These are phyloP conservation scores for Xylaria telfairii DNA, from an alignment of 495 filamentous ascomycete species.

Conservation along the genomic window DNA sequence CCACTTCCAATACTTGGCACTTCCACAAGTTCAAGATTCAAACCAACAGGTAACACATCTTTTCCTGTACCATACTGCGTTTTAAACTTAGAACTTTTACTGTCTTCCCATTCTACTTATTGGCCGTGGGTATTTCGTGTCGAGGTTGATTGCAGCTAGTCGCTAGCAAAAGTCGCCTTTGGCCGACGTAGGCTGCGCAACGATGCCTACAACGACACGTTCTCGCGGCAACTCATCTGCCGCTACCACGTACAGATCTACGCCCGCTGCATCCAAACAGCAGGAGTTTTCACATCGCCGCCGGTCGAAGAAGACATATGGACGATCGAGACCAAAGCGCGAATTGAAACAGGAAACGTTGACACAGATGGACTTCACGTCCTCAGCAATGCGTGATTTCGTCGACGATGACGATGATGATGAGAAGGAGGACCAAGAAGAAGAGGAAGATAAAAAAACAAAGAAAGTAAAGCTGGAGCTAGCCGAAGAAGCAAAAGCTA, in stretches of 20 bases:
- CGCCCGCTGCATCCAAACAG: constrained; percentile 49
- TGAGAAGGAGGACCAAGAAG: constrained; percentile 13
- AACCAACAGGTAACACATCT: background rate
- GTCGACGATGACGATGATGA: constrained; percentile 20
- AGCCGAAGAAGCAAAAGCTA: constrained; percentile 22
- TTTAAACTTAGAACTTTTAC: background rate
- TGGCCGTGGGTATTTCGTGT: background rate
- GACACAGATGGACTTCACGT: constrained; percentile 57
- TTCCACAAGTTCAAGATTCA: background rate
- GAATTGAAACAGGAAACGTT: constrained; percentile 52
- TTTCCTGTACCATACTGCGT: background rate
- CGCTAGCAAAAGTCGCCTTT: background rate
- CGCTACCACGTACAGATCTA: constrained; percentile 39
- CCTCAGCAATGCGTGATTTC: constrained; percentile 29
- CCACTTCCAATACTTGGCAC: constrained; percentile 6
- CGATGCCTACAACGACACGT: constrained; percentile 45
- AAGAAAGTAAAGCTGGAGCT: constrained; percentile 25
- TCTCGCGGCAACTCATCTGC: constrained; percentile 31
- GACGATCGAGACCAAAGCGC: constrained; percentile 37
- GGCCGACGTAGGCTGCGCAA: constrained; percentile 5
- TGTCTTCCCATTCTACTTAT: background rate
- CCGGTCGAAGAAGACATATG: constrained; percentile 48
- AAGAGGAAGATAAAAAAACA: constrained; percentile 27
- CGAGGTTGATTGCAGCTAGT: background rate
- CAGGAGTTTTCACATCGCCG: constrained; percentile 44